Evolutionary conservation across 345 rosid genomes (phyloP).

Genomic region (Passiflora organensis): DNA sequence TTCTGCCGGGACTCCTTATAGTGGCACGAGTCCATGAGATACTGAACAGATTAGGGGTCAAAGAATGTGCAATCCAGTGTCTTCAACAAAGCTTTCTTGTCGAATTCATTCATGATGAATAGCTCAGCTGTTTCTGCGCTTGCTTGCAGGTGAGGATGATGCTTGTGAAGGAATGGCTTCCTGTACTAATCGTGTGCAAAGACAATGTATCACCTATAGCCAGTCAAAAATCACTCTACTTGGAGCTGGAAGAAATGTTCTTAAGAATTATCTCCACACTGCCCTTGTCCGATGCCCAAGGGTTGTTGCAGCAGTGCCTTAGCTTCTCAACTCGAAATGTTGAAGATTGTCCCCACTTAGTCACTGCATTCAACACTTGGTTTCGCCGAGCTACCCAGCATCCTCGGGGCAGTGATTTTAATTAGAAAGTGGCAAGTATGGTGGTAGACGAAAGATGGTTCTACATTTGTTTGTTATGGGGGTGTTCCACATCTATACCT

Average conservation of each 20-base stretch:
- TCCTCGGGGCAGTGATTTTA: slow-evolving; percentile 2
- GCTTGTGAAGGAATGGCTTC: slow-evolving; percentile 68
- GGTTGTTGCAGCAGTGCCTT: slow-evolving; percentile 54
- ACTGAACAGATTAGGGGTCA: background rate
- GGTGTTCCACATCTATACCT: background rate
- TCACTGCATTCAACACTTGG: slow-evolving; percentile 64
- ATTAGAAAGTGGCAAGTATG: background rate
- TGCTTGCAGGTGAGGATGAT: slow-evolving; percentile 54
- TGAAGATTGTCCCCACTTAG: slow-evolving; percentile 62
- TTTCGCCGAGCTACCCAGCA: slow-evolving; percentile 53
- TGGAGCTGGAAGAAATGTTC: slow-evolving; percentile 64
- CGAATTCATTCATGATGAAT: background rate
- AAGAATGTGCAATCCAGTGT: background rate
- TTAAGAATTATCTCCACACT: slow-evolving; percentile 59
- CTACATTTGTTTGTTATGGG: background rate
- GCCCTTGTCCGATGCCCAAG: slow-evolving; percentile 54
- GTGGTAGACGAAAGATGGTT: background rate
- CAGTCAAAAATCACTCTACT: slow-evolving; percentile 37
- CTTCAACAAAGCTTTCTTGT: background rate
- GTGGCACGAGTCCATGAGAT: no score
- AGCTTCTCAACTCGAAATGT: slow-evolving; percentile 53
- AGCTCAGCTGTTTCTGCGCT: background rate
- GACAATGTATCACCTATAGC: slow-evolving; percentile 38
- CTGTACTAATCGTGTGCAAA: slow-evolving; percentile 62
- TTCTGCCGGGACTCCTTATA: no score